Evolutionary conservation across 352 stramenopile genomes (phyloP).

Genomic region (Phytophthora melonis): DNA sequence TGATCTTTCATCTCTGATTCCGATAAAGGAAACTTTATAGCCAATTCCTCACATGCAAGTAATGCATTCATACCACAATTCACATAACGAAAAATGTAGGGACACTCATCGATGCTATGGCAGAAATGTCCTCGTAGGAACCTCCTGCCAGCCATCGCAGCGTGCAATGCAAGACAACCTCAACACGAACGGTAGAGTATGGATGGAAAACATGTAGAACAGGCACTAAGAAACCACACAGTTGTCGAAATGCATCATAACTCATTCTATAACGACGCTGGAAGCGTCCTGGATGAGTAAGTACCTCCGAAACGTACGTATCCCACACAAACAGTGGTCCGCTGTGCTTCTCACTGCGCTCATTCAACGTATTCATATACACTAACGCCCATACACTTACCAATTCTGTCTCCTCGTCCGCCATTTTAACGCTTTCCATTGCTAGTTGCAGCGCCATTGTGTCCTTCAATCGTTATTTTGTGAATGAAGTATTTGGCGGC

Average conservation of each 20-base stretch:
- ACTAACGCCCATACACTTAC: background rate
- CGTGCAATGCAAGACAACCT: no score
- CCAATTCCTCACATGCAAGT: background rate
- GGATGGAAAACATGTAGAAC: no score
- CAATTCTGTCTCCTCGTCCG: background rate
- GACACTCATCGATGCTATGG: no score
- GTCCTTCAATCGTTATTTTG: background rate
- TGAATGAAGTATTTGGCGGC: background rate
- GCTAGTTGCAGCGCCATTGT: background rate
- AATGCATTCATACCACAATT: background rate
- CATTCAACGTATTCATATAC: conserved; percentile 2
- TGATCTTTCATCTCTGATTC: background rate
- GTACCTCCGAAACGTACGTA: background rate
- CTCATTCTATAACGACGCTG: background rate
- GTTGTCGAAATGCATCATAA: background rate
- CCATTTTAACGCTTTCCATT: background rate
- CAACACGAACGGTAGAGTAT: no score
- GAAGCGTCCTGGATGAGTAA: background rate
- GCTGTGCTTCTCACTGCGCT: background rate
- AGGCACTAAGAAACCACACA: background rate
- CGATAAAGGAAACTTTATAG: background rate
- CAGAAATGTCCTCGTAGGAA: no score
- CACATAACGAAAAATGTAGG: background rate
- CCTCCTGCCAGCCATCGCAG: no score
- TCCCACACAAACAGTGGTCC: background rate